These are phyloP conservation scores for Candida maltosa DNA, from an alignment of 805 yeast species.

Conservation along the genomic window DNA sequence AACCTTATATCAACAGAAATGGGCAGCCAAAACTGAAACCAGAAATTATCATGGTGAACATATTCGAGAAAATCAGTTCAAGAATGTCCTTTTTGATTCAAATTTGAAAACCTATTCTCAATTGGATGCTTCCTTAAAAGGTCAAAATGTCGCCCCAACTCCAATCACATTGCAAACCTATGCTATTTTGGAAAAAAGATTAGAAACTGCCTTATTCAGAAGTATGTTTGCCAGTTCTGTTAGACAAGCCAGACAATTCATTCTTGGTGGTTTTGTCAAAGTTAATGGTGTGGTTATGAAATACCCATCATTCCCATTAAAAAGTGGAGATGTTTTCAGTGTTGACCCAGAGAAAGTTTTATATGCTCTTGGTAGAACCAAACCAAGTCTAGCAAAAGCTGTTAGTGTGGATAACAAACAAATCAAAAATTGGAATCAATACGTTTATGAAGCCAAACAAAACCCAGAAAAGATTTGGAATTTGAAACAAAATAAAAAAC, in stretches of 20 bases:
- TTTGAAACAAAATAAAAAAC: constrained; percentile 40
- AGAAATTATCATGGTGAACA: constrained; percentile 96
- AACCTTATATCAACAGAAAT: constrained; percentile 88
- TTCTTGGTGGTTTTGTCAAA: constrained; percentile 73
- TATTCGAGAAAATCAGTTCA: constrained; percentile 80
- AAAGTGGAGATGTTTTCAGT: constrained; percentile 82
- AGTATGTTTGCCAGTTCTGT: constrained; percentile 90
- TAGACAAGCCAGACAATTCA: constrained; percentile 90
- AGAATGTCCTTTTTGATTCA: constrained; percentile 56
- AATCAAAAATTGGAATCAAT: constrained; percentile 71
- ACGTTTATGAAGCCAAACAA: constrained; percentile 54
- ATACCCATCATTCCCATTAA: constrained; percentile 74
- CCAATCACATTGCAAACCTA: constrained; percentile 87
- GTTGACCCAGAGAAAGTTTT: constrained; percentile 85
- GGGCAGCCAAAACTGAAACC: constrained; percentile 87
- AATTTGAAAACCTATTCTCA: constrained; percentile 84
- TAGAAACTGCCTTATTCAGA: constrained; percentile 88
- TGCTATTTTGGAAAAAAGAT: constrained; percentile 82
- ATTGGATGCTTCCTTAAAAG: constrained; percentile 74
- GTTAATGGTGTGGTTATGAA: constrained; percentile 81
- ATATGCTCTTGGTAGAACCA: constrained; percentile 77
- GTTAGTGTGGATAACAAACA: constrained; percentile 69
- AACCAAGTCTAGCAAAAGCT: constrained; percentile 72
- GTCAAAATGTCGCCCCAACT: constrained; percentile 54
- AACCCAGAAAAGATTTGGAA: constrained; percentile 60